Conservation (phyloP, 176 grass and related monocot genomes). For the Triticum monococcum region DNA sequence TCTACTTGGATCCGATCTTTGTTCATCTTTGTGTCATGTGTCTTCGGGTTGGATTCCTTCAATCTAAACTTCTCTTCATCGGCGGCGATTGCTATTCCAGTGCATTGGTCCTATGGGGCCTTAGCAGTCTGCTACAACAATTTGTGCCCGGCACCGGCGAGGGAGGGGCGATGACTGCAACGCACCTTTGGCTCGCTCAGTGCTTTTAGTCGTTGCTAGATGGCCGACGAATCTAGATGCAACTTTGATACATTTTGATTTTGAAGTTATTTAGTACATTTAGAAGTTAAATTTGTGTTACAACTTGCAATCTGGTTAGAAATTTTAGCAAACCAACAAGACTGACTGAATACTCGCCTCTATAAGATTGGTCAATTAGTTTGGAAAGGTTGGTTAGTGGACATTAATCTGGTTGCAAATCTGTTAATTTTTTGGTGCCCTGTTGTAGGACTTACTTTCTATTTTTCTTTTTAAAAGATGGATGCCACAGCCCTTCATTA, state of each 20-base stretch:
- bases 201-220: no score
- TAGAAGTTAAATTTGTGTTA: neutral
- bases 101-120: no score
- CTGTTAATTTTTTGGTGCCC: neutral
- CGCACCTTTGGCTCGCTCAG: no score
- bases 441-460: neutral
- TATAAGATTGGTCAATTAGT: neutral
- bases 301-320: neutral
- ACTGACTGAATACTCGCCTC: neutral
- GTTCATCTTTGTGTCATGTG: no score
- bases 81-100: no score
- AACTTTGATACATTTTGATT: neutral
- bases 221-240: no score
- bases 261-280: neutral
- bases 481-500: slow-evolving; percentile 79
- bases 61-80: no score
- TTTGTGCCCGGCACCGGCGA: no score
- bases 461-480: slow-evolving; percentile 49
- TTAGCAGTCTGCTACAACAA: no score
- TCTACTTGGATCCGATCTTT: no score
- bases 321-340: neutral
- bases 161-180: no score
- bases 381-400: neutral
- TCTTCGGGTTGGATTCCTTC: no score
- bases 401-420: neutral